Evolutionary conservation across 164 flowering plant genomes (phyloP), one percentile per base, ranked within the genome.

Genomic region (Stephania yunnanensis): DNA sequence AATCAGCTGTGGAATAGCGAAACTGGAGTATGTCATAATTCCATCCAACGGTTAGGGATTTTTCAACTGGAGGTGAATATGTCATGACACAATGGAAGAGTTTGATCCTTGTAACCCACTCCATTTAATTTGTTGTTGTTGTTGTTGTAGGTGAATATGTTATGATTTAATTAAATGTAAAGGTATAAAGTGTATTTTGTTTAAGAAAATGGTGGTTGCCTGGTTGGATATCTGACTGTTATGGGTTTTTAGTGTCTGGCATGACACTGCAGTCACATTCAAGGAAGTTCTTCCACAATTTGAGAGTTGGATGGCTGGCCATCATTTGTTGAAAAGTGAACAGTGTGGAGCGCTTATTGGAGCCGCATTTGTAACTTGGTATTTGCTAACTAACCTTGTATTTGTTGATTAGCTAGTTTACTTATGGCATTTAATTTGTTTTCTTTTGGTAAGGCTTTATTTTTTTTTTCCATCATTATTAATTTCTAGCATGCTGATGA

Each of bases 301-400:
- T 83, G 99, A 95, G 81, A 81, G 48, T 52, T 95, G 99, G 98
- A 80, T 92, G 80, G 73, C 79, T 73, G 74, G 76, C 46, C 94
- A 90, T 88, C 78, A 78, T n/a, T 78, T 94, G 82, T 89, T 93
- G 97, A 82, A 46, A 50, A 82, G 82, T 76, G 83, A 83, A 72
- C 71, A 20, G 4, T 90, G 84, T 46, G 88, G 90, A 52, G 72
- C 48, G 67, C 90, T 95, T 64, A 75, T 74, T 73, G 84, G 81
- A 79, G 95, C 98, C 70, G 99, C 98, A 70, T 95, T 93, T 84
- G 94, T 93, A n/a, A 95, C 98, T 71, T 95, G 99, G 99, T 92
- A 73, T 78, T 36, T 36, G 89, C 80, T 74, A 29, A 31, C 50
- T 25, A 10, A 72, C 20, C 7, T 53, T 29, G 30, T 55, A 31